A percentile compares a stretch with the other conserved stretches of the same genome.
Conservation (phyloP, 108 stramenopile genomes). For the Pseudonitzschia multistriata region DNA sequence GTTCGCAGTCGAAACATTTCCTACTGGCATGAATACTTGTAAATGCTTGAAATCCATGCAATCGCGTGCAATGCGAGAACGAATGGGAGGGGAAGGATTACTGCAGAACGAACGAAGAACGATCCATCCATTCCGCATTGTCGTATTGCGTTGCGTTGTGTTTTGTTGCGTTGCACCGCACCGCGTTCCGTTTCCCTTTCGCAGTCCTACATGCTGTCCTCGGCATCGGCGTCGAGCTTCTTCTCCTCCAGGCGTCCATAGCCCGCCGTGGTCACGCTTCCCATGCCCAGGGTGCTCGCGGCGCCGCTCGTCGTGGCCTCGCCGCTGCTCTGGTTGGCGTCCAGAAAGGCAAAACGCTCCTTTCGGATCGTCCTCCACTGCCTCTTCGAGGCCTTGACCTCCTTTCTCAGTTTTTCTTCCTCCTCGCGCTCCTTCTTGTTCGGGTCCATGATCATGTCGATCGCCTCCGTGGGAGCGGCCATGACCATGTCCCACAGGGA, state of each 20-base stretch:
- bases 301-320: background rate
- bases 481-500: constrained; percentile 67
- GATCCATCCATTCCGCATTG: too few species aligned
- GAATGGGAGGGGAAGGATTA: too few species aligned
- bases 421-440: constrained; percentile 85
- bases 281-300: background rate
- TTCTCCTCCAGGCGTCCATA: constrained; percentile 21
- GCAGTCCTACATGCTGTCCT: background rate
- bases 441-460: constrained; percentile 81
- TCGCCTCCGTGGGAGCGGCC: constrained; percentile 60
- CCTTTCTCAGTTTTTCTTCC: constrained; percentile 73
- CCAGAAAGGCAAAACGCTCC: constrained; percentile 85
- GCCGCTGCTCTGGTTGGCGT: constrained; percentile 17
- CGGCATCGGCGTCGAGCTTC: constrained; percentile 13
- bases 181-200: too few species aligned
- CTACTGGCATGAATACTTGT: too few species aligned
- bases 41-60: too few species aligned
- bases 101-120: too few species aligned
- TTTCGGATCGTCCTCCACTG: constrained; percentile 78
- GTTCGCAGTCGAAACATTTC: too few species aligned
- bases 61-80: too few species aligned
- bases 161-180: too few species aligned
- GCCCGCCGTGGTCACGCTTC: constrained; percentile 11
- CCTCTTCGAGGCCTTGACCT: constrained; percentile 77
- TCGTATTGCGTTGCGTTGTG: too few species aligned